These are phyloP conservation scores for Rhynchospora breviuscula DNA, from an alignment of 176 grass and related monocot genomes.

Conservation along the genomic window DNA sequence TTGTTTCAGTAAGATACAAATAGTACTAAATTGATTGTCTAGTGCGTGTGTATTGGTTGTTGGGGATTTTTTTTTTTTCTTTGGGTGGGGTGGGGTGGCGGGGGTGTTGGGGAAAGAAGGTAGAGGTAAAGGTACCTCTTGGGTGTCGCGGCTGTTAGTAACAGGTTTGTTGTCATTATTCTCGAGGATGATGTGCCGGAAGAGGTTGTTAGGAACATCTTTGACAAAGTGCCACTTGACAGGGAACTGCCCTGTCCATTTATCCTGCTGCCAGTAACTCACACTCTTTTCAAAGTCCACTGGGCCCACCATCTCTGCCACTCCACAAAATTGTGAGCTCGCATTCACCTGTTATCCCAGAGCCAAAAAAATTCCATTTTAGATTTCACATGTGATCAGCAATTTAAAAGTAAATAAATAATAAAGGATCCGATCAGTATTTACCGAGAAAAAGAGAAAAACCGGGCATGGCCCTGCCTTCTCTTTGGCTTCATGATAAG, in stretches of 20 bases:
- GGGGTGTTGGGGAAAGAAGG: neutral
- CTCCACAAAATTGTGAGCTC: constrained; percentile 76
- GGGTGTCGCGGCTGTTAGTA: constrained; percentile 83
- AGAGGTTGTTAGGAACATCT: constrained; percentile 67
- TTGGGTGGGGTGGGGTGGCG: neutral
- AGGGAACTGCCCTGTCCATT: constrained; percentile 87
- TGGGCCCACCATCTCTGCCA: constrained; percentile 86
- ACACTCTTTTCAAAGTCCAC: constrained; percentile 87
- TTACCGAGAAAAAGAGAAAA: constrained; percentile 98
- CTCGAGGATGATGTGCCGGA: constrained; percentile 77
- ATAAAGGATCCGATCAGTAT: constrained; percentile 12
- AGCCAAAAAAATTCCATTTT: neutral
- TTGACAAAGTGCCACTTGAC: constrained; percentile 90
- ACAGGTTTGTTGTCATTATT: constrained; percentile 87
- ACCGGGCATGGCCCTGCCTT: constrained; percentile 53
- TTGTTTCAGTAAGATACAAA: neutral
- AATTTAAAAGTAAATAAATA: constrained; percentile 17
- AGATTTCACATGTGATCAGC: neutral
- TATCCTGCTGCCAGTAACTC: constrained; percentile 81
- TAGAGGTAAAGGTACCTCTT: constrained; percentile 49
- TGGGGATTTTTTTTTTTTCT: too few relatives aligned
- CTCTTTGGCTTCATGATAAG: constrained; percentile 59
- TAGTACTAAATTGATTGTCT: neutral
- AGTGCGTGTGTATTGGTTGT: too few relatives aligned
- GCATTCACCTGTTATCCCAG: constrained; percentile 56